phyloP scores from a whole-genome alignment of 768 basidiomycete genomes.

The Pholiota conissans region DNA sequence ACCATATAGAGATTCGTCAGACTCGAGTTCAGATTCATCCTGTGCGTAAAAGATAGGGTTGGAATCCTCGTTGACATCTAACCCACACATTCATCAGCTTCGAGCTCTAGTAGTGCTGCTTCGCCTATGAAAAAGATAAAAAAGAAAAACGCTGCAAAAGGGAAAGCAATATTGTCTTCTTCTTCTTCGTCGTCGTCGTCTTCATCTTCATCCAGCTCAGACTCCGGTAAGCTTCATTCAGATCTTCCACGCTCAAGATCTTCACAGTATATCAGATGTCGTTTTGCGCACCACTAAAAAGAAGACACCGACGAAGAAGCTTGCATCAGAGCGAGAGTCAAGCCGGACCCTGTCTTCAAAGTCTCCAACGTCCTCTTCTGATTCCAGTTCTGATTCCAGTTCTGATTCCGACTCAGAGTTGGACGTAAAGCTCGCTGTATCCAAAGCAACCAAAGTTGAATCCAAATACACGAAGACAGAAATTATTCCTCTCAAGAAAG shows the following conservation, averaged over 20 bases:
- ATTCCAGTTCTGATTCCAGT: conserved; percentile 28
- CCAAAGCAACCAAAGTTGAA: conserved; percentile 3
- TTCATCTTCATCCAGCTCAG: conserved; percentile 32
- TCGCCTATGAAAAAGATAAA: conserved; percentile 21
- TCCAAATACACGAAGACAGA: not conserved
- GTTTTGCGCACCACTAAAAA: conserved; percentile 17
- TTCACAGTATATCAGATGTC: conserved; percentile 25
- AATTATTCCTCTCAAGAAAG: not conserved
- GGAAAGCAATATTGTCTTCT: conserved; percentile 23
- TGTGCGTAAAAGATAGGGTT: conserved; percentile 23
- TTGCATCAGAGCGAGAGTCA: conserved; percentile 31
- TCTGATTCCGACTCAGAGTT: conserved; percentile 7
- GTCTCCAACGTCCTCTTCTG: conserved; percentile 20
- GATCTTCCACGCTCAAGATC: not conserved
- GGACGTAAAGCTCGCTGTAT: conserved; percentile 5
- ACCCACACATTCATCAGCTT: conserved; percentile 4
- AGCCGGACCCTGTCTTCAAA: conserved; percentile 35
- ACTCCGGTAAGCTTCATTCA: conserved; percentile 23
- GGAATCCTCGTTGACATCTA: conserved; percentile 24
- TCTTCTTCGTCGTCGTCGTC: conserved; percentile 25
- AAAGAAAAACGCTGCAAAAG: conserved; percentile 22
- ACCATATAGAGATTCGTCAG: conserved; percentile 7
- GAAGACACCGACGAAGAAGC: conserved; percentile 15
- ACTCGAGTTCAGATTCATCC: conserved; percentile 21
- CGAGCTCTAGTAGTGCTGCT: conserved; percentile 16